Evolutionary conservation across 352 stramenopile genomes (phyloP), one percentile per base, ranked within the genome.

Genomic region (Globisporangium cylindrosporum): DNA sequence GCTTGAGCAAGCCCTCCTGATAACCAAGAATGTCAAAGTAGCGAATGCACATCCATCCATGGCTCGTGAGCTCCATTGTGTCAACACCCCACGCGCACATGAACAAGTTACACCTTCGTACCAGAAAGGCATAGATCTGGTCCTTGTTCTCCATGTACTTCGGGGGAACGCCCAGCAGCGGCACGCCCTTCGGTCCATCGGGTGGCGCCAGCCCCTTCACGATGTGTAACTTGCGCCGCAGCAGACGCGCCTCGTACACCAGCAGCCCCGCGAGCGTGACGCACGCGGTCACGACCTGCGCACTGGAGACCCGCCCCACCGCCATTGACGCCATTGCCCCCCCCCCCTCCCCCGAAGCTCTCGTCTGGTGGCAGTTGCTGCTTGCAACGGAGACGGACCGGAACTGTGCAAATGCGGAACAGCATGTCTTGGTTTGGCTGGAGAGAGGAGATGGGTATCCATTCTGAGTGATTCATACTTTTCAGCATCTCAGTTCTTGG

Each of bases 91-190:
- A 48, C 3, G 41, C 0, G 20, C 41, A 48, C 41, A 9, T n/a
- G 15, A n/a, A 7, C 14, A 5, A 48, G 15, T 48, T 7, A 1
- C 9, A 3, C 3, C 14, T 24, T 14, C 34, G 62, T 24, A 80
- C 79, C 61, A 90, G 66, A 46, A 86, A 82, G 59, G 88, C 59
- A 54, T 90, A 88, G 25, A 90, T 81, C 58, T 72, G 81, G 24
- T 78, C 27, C 29, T 76, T 79, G 27, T 90, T 81, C 27, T 72
- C 71, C 46, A 83, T 74, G 48, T 80, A 83, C n/a, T 71, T 55
- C 12, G 81, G 81, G 62, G 88, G 84, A 27, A 81, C 82, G 9
- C 81, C 81, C 0, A 90, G 71, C 24, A 90, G 32, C 18, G 71
- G 77, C 10, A 73, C 72, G 10, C 81, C 79, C 49, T 68, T 71